Conservation (phyloP, 306 rosid species). For the Sphenostylis stenocarpa region DNA sequence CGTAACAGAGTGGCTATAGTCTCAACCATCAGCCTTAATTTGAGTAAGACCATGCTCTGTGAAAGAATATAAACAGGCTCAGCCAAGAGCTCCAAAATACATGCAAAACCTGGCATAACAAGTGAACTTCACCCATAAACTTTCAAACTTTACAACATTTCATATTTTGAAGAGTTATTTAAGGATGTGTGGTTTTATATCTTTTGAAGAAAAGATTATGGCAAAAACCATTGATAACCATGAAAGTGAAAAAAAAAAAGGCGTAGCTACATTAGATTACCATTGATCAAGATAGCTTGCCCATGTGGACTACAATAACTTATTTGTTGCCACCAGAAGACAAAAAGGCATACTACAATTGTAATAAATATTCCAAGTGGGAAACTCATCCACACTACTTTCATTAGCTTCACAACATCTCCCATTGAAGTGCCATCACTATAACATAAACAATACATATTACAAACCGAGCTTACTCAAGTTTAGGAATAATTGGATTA, state of each 20-base stretch:
- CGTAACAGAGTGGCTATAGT: slow-evolving; percentile 80
- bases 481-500: not conserved
- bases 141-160: not conserved
- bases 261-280: slow-evolving; percentile 38
- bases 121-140: slow-evolving; percentile 27
- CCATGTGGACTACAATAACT: slow-evolving; percentile 66
- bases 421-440: slow-evolving; percentile 67
- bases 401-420: slow-evolving; percentile 72
- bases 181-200: slow-evolving; percentile 4
- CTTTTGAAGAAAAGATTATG: slow-evolving; percentile 2
- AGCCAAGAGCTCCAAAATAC: slow-evolving; percentile 91
- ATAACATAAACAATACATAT: slow-evolving; percentile 30
- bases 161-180: slow-evolving; percentile 20
- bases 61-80: slow-evolving; percentile 92
- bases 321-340: slow-evolving; percentile 80
- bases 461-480: not conserved
- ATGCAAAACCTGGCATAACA: slow-evolving; percentile 73
- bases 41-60: slow-evolving; percentile 82
- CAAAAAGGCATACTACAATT: slow-evolving; percentile 56
- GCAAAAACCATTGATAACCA: slow-evolving; percentile 10
- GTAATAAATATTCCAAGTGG: slow-evolving; percentile 80
- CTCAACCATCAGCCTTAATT: slow-evolving; percentile 78
- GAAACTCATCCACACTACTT: slow-evolving; percentile 82
- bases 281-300: slow-evolving; percentile 90
- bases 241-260: not conserved